These are phyloP conservation scores for Puccinia horiana DNA, from an alignment of 1,284 basidiomycete species.

Conservation along the genomic window DNA sequence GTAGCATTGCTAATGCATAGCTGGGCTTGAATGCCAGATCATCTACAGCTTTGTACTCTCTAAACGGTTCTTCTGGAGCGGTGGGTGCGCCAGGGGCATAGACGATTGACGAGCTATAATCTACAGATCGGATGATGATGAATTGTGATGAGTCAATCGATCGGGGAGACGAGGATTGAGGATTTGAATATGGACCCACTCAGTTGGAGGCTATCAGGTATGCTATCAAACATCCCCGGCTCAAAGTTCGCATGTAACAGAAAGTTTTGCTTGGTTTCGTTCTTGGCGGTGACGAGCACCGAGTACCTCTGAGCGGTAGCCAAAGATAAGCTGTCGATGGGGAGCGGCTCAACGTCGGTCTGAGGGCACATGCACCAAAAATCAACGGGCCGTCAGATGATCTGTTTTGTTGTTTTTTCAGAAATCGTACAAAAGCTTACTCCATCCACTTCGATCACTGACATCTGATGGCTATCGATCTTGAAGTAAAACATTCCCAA, in stretches of 20 bases:
- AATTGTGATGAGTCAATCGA: no score
- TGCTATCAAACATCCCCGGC: constrained; percentile 74
- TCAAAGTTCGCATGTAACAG: constrained; percentile 88
- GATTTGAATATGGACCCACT: constrained; percentile 64
- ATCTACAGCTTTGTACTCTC: constrained; percentile 16
- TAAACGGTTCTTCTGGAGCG: constrained; percentile 59
- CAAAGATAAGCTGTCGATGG: constrained; percentile 71
- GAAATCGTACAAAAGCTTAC: constrained; percentile 59
- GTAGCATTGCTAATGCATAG: constrained; percentile 1
- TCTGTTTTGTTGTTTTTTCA: not conserved
- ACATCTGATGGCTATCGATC: constrained; percentile 87
- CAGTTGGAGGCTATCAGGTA: constrained; percentile 71
- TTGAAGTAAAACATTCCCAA: constrained; percentile 72
- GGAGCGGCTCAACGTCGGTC: constrained; percentile 70
- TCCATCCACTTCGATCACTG: constrained; percentile 83
- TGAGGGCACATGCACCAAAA: no score
- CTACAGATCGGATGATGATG: not conserved
- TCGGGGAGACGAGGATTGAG: no score
- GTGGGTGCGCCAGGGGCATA: constrained; percentile 65
- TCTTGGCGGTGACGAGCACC: constrained; percentile 81
- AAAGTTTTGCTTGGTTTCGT: constrained; percentile 79
- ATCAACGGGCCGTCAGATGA: not conserved
- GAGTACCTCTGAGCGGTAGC: constrained; percentile 92
- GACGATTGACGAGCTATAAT: constrained; percentile 70
- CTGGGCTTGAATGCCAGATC: constrained; percentile 28